These are phyloP conservation scores for Eremomyces bilateralis DNA, from an alignment of 495 filamentous ascomycete genomes.

Conservation along the genomic window DNA sequence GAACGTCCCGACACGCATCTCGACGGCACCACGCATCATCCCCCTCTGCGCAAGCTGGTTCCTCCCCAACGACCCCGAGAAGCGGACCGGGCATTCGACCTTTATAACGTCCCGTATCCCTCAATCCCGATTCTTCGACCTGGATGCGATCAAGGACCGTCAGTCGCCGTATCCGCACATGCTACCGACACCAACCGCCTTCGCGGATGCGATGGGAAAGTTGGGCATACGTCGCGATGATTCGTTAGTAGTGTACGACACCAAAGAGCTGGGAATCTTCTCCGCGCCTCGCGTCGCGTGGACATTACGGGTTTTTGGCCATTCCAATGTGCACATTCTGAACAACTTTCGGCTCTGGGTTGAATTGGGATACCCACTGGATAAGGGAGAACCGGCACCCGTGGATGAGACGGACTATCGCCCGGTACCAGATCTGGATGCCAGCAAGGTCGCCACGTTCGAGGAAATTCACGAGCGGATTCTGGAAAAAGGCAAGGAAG, in stretches of 20 bases:
- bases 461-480: constrained; percentile 62
- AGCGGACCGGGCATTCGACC: constrained; percentile 51
- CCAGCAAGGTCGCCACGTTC: constrained; percentile 40
- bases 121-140: constrained; percentile 81
- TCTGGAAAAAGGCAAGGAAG: constrained; percentile 54
- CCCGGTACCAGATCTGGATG: constrained; percentile 30
- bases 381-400: constrained; percentile 46
- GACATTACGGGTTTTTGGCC: constrained; percentile 79
- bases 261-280: constrained; percentile 73
- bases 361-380: constrained; percentile 54
- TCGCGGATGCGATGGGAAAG: constrained; percentile 69
- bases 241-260: constrained; percentile 82
- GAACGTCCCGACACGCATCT: constrained; percentile 50
- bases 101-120: constrained; percentile 66
- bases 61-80: constrained; percentile 63
- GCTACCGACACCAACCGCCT: constrained; percentile 62
- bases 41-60: constrained; percentile 91
- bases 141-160: constrained; percentile 74
- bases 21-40: constrained; percentile 56
- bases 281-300: constrained; percentile 81
- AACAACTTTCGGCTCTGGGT: constrained; percentile 92
- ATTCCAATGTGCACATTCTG: constrained; percentile 69
- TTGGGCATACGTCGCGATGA: constrained; percentile 74
- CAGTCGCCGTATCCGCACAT: constrained; percentile 87
- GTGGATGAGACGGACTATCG: constrained; percentile 30